phyloP scores from a whole-genome alignment of 257 asterid species.

The Anisodus tanguticus region DNA sequence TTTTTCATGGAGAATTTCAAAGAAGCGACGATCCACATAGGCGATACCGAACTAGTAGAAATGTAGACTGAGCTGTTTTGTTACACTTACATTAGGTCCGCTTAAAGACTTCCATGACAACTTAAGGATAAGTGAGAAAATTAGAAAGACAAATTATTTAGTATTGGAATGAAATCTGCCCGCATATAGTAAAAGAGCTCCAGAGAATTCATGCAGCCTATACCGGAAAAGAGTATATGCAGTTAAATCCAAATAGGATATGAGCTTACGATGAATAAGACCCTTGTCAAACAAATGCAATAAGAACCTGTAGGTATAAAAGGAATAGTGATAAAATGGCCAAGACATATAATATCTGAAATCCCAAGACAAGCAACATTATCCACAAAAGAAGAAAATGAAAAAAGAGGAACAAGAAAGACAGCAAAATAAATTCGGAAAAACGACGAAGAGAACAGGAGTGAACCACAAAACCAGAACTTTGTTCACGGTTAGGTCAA shows the following conservation, averaged over 20 bases:
- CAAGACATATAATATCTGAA: slow-evolving; percentile 20
- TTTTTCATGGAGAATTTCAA: not conserved
- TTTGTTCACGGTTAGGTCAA: slow-evolving; percentile 28
- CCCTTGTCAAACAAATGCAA: slow-evolving; percentile 81
- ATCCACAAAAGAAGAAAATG: not conserved
- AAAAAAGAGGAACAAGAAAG: slow-evolving; percentile 25
- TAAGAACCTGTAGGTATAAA: slow-evolving; percentile 59
- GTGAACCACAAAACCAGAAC: slow-evolving; percentile 5
- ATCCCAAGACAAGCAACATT: not conserved
- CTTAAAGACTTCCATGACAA: not conserved
- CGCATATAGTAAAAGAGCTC: not conserved
- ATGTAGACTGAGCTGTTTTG: not conserved
- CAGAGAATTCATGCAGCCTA: not conserved
- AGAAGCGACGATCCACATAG: not conserved
- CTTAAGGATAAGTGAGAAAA: not conserved
- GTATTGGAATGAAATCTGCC: not conserved
- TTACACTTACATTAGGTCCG: not conserved
- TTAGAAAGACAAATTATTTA: not conserved
- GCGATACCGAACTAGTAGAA: not conserved
- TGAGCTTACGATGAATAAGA: slow-evolving; percentile 78
- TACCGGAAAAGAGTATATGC: not conserved
- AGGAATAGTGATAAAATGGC: slow-evolving; percentile 9
- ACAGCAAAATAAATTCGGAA: not conserved
- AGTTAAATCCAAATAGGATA: not conserved
- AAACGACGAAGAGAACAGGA: not conserved